These are phyloP conservation scores for Petasospora rhodanensis DNA, from an alignment of 1,139 yeast genomes.

Conservation along the genomic window DNA sequence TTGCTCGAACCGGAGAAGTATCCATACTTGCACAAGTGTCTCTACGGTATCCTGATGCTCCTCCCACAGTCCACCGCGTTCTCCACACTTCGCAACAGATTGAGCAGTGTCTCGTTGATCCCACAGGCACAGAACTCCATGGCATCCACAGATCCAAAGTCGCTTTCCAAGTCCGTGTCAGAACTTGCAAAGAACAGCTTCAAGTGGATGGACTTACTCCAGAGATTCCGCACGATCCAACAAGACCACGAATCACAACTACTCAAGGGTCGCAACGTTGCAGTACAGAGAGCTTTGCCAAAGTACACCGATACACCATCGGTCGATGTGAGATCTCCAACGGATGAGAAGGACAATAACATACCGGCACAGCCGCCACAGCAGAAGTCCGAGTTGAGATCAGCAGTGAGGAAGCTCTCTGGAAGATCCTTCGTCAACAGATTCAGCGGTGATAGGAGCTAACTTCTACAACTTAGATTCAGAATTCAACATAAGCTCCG, in stretches of 20 bases:
- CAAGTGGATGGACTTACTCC: constrained; percentile 53
- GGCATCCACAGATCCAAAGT: constrained; percentile 2
- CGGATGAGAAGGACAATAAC: constrained; percentile 8
- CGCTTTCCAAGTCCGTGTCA: constrained; percentile 13
- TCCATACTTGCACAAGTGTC: constrained; percentile 79
- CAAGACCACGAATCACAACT: constrained; percentile 41
- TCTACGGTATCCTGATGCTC: constrained; percentile 90
- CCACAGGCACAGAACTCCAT: constrained; percentile 5
- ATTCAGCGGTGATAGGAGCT: constrained; percentile 22
- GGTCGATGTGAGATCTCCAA: constrained; percentile 16
- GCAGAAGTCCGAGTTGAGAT: constrained; percentile 14
- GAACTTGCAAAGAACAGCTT: constrained; percentile 12
- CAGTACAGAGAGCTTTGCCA: constrained; percentile 14
- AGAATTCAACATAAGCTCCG: too few relatives aligned
- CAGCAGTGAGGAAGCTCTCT: constrained; percentile 25
- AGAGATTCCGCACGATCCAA: constrained; percentile 58
- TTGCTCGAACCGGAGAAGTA: constrained; percentile 80
- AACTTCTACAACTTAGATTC: too few relatives aligned
- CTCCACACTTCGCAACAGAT: constrained; percentile 69
- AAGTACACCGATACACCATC: constrained; percentile 21
- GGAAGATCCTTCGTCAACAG: constrained; percentile 28
- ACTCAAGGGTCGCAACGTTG: constrained; percentile 11
- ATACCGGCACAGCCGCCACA: constrained; percentile 4
- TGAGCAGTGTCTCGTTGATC: constrained; percentile 37
- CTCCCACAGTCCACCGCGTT: constrained; percentile 96